phyloP scores from a whole-genome alignment of 2,329 filamentous ascomycete genomes.

The Stagonosporopsis chrysanthemi region DNA sequence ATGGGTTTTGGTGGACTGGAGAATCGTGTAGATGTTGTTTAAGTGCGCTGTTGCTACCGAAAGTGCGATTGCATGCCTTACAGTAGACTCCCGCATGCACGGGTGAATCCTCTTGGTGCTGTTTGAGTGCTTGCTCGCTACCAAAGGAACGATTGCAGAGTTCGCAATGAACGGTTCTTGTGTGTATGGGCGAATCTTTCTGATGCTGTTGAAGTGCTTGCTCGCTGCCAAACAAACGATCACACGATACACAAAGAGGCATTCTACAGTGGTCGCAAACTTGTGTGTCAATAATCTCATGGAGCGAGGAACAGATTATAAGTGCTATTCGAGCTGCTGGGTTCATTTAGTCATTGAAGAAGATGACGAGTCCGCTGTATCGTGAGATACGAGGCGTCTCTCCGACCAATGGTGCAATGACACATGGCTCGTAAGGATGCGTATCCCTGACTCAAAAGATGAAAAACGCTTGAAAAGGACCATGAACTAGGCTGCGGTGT shows the following conservation, averaged over 20 bases:
- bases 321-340: background rate
- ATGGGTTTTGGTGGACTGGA: conserved; percentile 2
- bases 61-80: background rate
- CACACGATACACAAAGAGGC: conserved; percentile 2
- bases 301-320: background rate
- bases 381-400: conserved; percentile 3
- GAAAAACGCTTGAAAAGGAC: background rate
- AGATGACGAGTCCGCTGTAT: background rate
- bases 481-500: background rate
- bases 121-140: conserved; percentile 4
- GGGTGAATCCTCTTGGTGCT: conserved; percentile 1
- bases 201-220: too few relatives aligned
- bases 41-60: conserved; percentile 1
- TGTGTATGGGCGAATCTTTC: too few relatives aligned
- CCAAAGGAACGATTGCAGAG: background rate
- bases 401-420: conserved; percentile 3
- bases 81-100: background rate
- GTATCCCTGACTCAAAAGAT: background rate
- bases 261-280: conserved; percentile 2
- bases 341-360: background rate
- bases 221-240: background rate
- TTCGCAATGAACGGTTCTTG: too few relatives aligned
- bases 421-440: conserved; percentile 4
- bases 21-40: conserved; percentile 5
- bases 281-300: background rate